Base-by-base conservation (phyloP, 345 rosid species). In the Citrus maxima region DNA sequence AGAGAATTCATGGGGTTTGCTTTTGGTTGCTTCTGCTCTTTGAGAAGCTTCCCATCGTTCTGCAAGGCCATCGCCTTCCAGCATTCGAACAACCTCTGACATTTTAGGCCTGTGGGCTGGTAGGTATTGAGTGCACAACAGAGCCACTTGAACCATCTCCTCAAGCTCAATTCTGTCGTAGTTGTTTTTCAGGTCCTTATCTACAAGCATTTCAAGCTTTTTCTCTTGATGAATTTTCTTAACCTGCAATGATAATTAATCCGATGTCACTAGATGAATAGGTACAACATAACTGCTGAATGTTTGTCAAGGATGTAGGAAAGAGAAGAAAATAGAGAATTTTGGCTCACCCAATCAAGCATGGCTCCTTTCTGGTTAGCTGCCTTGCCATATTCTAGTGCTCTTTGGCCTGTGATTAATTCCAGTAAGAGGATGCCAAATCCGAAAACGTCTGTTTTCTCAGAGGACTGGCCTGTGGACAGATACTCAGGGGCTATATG, bases 11-110 rank as follows among this genome's bases (percentile, higher is more conserved):
- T 92, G 92, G 32, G 88, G 86, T 85, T 84, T 88, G 79, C 88
- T 75, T 73, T 90, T 91, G 42, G 81, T 79, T 76, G 90, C 81
- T 60, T 95, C 99, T 51, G 84, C 88, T 82, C 83, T 89, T 70
- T 93, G 99, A 69, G 99, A 90, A 80, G 97, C 99, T 88, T 95
- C 99, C 99, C 99, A 95, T 87, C 88, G 93, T 79, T 95, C 99
- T 9, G 95, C 99, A 2, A 95, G 90, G 0, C 99, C 99, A 67
- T 95, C 99, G 22, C 99, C 99, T 89, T 95, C 99, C 0, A 95
- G 97, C 99, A 95, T 95, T 75, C 98, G 84, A 51, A 95, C 97
- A 65, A 93, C 99, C 85, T 95, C 99, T 0, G 97, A 95, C 98
- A 93, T 95, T 80, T 91, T 93, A 0, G 99, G 99, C 78, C 99